phyloP scores from a whole-genome alignment of 2,329 filamentous ascomycete species.

The Hypomyces rosellus region DNA sequence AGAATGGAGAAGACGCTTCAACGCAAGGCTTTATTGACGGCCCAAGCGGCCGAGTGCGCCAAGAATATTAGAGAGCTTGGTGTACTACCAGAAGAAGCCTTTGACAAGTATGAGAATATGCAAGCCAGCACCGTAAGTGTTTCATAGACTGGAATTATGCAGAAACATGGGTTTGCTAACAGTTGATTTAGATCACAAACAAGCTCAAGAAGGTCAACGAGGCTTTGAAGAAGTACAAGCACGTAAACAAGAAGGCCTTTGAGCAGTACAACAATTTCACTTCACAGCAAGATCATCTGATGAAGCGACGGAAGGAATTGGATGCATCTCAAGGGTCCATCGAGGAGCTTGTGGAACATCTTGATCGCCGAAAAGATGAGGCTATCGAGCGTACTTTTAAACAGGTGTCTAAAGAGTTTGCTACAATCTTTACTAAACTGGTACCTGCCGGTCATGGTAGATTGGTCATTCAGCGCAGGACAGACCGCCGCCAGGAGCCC shows the following conservation, averaged over 20 bases:
- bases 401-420: constrained; percentile 90
- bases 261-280: constrained; percentile 99
- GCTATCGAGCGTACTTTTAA: constrained; percentile 98
- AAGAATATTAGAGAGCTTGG: constrained; percentile 90
- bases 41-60: constrained; percentile 72
- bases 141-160: background rate
- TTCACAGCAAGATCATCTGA: constrained; percentile 79
- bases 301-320: constrained; percentile 77
- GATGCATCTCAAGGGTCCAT: constrained; percentile 83
- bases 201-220: constrained; percentile 88
- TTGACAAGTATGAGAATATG: constrained; percentile 82
- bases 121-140: constrained; percentile 64
- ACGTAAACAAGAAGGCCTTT: constrained; percentile 99
- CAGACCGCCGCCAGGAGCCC: constrained; percentile 59
- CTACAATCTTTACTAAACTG: constrained; percentile 86
- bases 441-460: constrained; percentile 90
- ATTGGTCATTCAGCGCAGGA: constrained; percentile 85
- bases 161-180: constrained; percentile 9
- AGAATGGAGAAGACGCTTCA: constrained; percentile 87
- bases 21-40: constrained; percentile 72
- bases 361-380: constrained; percentile 95
- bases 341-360: constrained; percentile 81
- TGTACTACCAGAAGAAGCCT: constrained; percentile 87
- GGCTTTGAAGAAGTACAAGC: constrained; percentile 89
- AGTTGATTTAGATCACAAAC: constrained; percentile 41